phyloP scores from a whole-genome alignment of 441 rosid species.

The Syzygium syzygioides region DNA sequence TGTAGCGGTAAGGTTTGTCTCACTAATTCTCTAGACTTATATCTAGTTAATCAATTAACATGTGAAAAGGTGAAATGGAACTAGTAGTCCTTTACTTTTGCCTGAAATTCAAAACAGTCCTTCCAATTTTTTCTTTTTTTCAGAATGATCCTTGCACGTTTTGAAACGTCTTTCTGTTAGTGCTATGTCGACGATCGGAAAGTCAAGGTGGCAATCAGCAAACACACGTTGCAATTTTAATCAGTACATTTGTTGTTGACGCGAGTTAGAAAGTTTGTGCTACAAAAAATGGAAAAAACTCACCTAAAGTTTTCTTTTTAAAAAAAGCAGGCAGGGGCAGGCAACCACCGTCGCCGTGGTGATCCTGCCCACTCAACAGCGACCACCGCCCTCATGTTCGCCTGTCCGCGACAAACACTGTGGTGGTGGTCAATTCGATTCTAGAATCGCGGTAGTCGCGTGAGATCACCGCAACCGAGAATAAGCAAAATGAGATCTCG shows the following conservation, averaged over 20 bases:
- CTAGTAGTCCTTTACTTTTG: background rate
- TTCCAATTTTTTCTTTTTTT: background rate
- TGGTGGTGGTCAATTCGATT: background rate
- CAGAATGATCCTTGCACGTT: background rate
- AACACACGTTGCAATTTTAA: background rate
- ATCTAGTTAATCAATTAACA: background rate
- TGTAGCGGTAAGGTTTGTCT: background rate
- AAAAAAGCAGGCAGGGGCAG: rapidly evolving
- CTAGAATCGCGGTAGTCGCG: background rate
- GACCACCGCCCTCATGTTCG: background rate
- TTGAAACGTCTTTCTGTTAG: background rate
- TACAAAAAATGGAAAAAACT: background rate
- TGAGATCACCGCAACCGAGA: background rate
- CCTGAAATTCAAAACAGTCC: background rate
- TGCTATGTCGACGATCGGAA: background rate
- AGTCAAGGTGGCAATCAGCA: background rate
- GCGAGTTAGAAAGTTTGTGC: background rate
- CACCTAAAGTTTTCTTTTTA: background rate
- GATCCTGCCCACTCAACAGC: background rate
- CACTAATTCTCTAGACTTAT: background rate
- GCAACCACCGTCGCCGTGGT: rapidly evolving
- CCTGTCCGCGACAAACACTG: background rate
- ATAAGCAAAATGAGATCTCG: background rate
- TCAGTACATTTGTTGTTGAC: background rate
- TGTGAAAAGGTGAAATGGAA: background rate